A percentile compares a stretch with the other conserved stretches of the same genome.
Conservation (phyloP, 768 basidiomycete species). For the Zangia roseola region DNA sequence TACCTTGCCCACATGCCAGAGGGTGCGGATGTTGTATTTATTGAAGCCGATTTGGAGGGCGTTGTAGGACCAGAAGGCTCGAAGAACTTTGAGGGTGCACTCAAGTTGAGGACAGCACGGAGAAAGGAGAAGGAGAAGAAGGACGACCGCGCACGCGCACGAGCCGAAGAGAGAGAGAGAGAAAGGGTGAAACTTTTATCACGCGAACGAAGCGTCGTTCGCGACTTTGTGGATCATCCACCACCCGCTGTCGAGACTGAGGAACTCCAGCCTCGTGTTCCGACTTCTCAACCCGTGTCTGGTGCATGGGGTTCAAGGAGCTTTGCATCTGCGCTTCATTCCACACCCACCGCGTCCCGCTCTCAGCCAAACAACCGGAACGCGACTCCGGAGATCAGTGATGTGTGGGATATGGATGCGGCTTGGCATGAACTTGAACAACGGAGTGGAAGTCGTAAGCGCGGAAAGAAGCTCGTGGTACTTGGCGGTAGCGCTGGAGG, state of each 20-base stretch:
- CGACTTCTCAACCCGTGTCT: conserved; percentile 19
- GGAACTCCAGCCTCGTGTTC: conserved; percentile 6
- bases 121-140: conserved; percentile 81
- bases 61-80: conserved; percentile 78
- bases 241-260: conserved; percentile 15
- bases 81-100: conserved; percentile 78
- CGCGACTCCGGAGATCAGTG: conserved; percentile 35
- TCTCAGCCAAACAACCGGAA: conserved; percentile 33
- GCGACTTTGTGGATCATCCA: conserved; percentile 6
- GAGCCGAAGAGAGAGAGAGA: conserved; percentile 74
- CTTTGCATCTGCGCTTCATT: conserved; percentile 77
- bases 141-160: conserved; percentile 80
- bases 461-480: conserved; percentile 64
- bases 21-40: conserved; percentile 89
- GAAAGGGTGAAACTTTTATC: conserved; percentile 46
- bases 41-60: conserved; percentile 79
- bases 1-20: conserved; percentile 92
- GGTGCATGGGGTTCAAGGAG: conserved; percentile 81
- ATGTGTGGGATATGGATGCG: conserved; percentile 76
- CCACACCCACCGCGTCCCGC: conserved; percentile 47
- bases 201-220: conserved; percentile 14
- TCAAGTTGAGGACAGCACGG: conserved; percentile 70
- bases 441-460: conserved; percentile 53
- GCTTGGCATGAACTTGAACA: conserved; percentile 83
- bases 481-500: conserved; percentile 64